Percentiles rank a stretch among this genome's conserved stretches.
phyloP scores from a whole-genome alignment of 2,329 filamentous ascomycete genomes.

The Mycosphaerella arachidis region DNA sequence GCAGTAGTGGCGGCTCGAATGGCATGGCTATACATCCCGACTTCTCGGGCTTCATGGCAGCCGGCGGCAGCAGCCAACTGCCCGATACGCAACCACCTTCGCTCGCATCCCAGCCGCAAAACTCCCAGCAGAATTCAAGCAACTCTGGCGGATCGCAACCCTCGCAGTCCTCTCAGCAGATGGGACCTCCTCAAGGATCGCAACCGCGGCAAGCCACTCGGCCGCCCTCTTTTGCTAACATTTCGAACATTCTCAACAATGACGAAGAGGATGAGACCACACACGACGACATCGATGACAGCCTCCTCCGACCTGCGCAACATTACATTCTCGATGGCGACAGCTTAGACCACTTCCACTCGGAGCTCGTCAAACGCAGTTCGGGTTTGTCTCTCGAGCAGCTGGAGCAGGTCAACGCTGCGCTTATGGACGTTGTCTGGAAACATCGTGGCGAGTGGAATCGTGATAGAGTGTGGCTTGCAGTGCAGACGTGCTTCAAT shows the following conservation, averaged over 20 bases:
- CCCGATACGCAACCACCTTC: conserved; percentile 57
- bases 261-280: conserved; percentile 13
- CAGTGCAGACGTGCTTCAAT: conserved; percentile 68
- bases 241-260: conserved; percentile 40
- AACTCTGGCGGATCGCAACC: conserved; percentile 5
- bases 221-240: conserved; percentile 26
- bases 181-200: conserved; percentile 31
- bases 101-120: conserved; percentile 17
- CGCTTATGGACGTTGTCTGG: conserved; percentile 90
- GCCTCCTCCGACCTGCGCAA: conserved; percentile 3
- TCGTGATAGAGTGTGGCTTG: conserved; percentile 64
- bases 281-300: conserved; percentile 3
- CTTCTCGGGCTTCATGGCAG: conserved; percentile 49
- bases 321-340: conserved; percentile 45
- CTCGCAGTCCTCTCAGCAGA: conserved; percentile 37
- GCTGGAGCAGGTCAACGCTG: conserved; percentile 85
- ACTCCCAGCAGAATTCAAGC: conserved; percentile 34
- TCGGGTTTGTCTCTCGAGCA: conserved; percentile 85
- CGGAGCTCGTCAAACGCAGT: conserved; percentile 61
- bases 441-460: conserved; percentile 74
- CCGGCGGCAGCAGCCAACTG: conserved; percentile 52
- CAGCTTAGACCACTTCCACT: conserved; percentile 56
- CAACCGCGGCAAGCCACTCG: conserved; percentile 3
- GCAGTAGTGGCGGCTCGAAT: conserved; percentile 61
- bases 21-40: conserved; percentile 52